phyloP scores from a whole-genome alignment of 805 yeast genomes.

The Starmerella asiatica region DNA sequence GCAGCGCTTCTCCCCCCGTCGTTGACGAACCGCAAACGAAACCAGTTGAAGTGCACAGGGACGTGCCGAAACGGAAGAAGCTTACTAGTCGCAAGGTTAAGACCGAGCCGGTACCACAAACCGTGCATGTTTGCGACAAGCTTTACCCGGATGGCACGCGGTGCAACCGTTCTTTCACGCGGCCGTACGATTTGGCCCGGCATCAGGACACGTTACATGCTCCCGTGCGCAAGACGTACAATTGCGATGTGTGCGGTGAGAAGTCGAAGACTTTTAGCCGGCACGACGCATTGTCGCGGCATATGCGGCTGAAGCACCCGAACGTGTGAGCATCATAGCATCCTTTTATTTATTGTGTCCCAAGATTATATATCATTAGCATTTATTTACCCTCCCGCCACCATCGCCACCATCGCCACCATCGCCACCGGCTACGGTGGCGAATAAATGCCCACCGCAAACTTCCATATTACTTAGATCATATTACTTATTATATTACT shows the following conservation, averaged over 20 bases:
- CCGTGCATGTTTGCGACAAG: conserved; percentile 19
- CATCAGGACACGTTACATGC: conserved; percentile 97
- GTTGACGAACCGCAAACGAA: neutral
- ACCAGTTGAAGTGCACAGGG: too few species aligned
- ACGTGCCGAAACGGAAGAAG: neutral
- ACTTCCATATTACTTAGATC: too few species aligned
- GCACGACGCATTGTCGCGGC: conserved; percentile 88
- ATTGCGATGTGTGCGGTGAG: conserved; percentile 76
- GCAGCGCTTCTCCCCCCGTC: neutral
- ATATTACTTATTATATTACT: too few species aligned
- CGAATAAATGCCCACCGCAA: too few species aligned
- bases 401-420: too few species aligned
- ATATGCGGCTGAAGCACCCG: conserved; percentile 81
- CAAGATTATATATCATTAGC: too few species aligned
- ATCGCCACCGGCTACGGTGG: too few species aligned
- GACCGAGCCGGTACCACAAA: neutral
- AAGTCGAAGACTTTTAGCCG: conserved; percentile 77
- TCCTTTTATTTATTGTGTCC: conserved; percentile 2
- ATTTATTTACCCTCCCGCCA: neutral
- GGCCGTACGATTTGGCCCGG: conserved; percentile 87
- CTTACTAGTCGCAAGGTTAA: neutral
- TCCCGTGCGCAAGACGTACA: conserved; percentile 65
- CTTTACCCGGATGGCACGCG: conserved; percentile 30
- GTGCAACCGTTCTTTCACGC: conserved; percentile 70
- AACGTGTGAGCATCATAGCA: neutral